Evolutionary conservation across 345 rosid genomes (phyloP).

Genomic region (Eucalyptus fibrosa): DNA sequence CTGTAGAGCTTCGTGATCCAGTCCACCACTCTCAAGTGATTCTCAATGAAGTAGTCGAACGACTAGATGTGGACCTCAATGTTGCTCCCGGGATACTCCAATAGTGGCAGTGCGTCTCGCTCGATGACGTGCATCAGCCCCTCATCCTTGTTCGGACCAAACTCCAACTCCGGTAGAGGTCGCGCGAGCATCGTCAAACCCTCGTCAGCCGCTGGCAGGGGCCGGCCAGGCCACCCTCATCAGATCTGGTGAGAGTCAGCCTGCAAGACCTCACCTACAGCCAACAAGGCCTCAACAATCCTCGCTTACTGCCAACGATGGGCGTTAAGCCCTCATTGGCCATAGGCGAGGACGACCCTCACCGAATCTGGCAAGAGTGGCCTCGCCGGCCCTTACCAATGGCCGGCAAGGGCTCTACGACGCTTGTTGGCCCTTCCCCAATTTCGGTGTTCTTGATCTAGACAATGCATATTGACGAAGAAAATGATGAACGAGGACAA

Average conservation of each 20-base stretch:
- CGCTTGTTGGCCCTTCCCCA: rapidly evolving
- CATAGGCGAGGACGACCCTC: rapidly evolving
- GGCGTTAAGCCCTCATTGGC: rapidly evolving
- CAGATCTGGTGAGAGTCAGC: rapidly evolving
- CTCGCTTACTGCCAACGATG: rapidly evolving
- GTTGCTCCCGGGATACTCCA: rapidly evolving
- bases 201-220: rapidly evolving
- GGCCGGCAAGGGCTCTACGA: rapidly evolving
- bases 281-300: rapidly evolving
- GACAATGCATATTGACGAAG: no score
- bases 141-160: rapidly evolving
- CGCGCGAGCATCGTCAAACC: rapidly evolving
- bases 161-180: rapidly evolving
- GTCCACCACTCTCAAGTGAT: no score
- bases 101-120: rapidly evolving
- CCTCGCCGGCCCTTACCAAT: rapidly evolving
- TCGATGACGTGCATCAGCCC: rapidly evolving
- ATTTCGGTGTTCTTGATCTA: no score
- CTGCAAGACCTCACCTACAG: no score
- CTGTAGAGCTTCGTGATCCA: rapidly evolving
- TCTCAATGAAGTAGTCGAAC: rapidly evolving
- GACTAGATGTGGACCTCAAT: rapidly evolving
- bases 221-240: rapidly evolving
- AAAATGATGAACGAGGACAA: no score
- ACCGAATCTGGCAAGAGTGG: rapidly evolving